These are phyloP conservation scores for Uronychia setigera DNA, from an alignment of 73 alveolate species.

Conservation along the genomic window DNA sequence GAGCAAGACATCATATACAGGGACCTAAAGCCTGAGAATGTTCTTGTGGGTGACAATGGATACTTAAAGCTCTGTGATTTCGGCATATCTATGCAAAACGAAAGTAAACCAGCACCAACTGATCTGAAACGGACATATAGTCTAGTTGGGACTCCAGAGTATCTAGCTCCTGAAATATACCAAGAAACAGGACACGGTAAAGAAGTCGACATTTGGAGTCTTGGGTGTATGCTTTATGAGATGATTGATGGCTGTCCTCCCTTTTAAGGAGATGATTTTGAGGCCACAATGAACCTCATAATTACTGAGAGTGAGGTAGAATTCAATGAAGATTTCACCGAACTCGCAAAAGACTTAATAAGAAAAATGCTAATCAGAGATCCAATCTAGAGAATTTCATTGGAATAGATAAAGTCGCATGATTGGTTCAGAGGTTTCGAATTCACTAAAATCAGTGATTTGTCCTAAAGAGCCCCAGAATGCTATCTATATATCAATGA, in stretches of 20 bases:
- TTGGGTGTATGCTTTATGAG: slow-evolving; percentile 70
- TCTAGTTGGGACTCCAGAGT: slow-evolving; percentile 57
- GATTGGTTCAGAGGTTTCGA: slow-evolving; percentile 26
- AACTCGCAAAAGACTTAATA: slow-evolving; percentile 68
- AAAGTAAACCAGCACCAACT: slow-evolving; percentile 8
- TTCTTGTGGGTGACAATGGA: slow-evolving; percentile 59
- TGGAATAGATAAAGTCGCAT: slow-evolving; percentile 62
- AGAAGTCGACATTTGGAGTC: slow-evolving; percentile 76
- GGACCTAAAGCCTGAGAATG: slow-evolving; percentile 88
- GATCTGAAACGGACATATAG: slow-evolving; percentile 52
- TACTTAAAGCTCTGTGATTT: slow-evolving; percentile 46
- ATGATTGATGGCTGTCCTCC: slow-evolving; percentile 76
- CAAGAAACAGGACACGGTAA: slow-evolving; percentile 60
- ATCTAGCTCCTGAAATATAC: slow-evolving; percentile 81
- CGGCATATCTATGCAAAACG: slow-evolving; percentile 63
- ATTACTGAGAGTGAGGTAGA: slow-evolving; percentile 78
- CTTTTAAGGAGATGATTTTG: slow-evolving; percentile 78
- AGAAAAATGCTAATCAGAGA: slow-evolving; percentile 37
- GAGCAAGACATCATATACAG: slow-evolving; percentile 52
- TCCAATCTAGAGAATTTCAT: slow-evolving; percentile 65
- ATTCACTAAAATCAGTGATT: no score
- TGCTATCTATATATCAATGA: not conserved
- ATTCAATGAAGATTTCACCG: slow-evolving; percentile 38
- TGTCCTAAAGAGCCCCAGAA: not conserved
- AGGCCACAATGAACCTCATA: slow-evolving; percentile 82